Percentiles rank a stretch among this genome's conserved stretches.
Conservation (phyloP, 352 stramenopile species). For the Phytophthora uliginosa region DNA sequence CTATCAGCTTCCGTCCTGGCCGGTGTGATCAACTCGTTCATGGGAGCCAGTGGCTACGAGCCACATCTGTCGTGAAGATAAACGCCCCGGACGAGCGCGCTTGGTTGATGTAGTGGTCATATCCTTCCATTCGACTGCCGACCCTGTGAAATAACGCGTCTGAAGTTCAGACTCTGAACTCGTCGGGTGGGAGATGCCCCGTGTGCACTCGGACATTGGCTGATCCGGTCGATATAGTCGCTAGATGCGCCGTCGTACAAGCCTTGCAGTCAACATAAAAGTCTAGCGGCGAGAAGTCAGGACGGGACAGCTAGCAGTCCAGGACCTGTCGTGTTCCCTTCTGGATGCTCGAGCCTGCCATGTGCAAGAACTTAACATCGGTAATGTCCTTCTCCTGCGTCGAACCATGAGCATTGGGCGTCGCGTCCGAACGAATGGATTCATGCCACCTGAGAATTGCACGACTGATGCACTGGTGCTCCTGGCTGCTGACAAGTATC, state of each 20-base stretch:
- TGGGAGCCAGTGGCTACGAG: too few species aligned
- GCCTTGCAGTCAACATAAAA: slow-evolving; percentile 39
- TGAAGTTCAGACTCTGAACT: too few species aligned
- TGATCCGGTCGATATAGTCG: slow-evolving; percentile 41
- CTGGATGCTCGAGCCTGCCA: slow-evolving; percentile 44
- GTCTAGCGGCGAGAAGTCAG: slow-evolving; percentile 51
- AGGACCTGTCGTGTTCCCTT: slow-evolving; percentile 64
- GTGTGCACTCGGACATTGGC: slow-evolving; percentile 41
- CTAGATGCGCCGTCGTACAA: slow-evolving; percentile 27
- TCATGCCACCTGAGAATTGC: neutral
- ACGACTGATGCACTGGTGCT: neutral
- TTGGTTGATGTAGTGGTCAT: slow-evolving; percentile 77
- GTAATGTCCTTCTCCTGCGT: slow-evolving; percentile 34
- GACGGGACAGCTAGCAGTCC: slow-evolving; percentile 61
- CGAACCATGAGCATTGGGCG: neutral
- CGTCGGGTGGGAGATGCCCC: slow-evolving; percentile 26
- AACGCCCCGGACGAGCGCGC: slow-evolving; percentile 52
- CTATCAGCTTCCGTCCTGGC: slow-evolving; percentile 9
- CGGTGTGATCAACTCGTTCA: slow-evolving; percentile 63
- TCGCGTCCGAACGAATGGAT: neutral
- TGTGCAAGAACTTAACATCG: slow-evolving; percentile 43
- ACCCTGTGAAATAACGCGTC: slow-evolving; percentile 51
- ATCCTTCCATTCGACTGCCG: slow-evolving; percentile 68
- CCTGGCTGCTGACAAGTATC: neutral
- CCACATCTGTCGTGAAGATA: slow-evolving; percentile 57